Conservation (phyloP, 1,284 basidiomycete species). For the Cerrena zonata region DNA sequence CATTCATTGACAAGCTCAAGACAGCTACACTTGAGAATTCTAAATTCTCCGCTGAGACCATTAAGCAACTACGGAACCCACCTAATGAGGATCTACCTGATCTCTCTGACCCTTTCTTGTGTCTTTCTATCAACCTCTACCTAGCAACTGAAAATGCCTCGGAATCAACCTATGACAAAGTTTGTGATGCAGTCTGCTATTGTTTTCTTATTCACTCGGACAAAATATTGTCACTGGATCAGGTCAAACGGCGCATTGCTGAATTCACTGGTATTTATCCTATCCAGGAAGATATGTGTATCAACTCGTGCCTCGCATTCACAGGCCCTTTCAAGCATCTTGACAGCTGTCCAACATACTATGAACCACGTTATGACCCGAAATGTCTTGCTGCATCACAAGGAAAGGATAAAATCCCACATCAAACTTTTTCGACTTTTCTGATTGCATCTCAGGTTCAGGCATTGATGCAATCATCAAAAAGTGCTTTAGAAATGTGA, state of each 20-base stretch:
- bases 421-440: conserved; percentile 22
- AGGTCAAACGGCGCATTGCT: conserved; percentile 17
- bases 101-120: conserved; percentile 10
- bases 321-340: conserved; percentile 21
- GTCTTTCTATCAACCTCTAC: conserved; percentile 22
- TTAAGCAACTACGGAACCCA: conserved; percentile 27
- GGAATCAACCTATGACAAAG: conserved; percentile 18
- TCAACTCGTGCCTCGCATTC: conserved; percentile 24
- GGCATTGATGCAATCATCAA: conserved; percentile 13
- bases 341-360: conserved; percentile 20
- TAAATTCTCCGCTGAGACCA: conserved; percentile 14
- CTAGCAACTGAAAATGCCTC: conserved; percentile 20
- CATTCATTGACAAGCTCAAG: neutral
- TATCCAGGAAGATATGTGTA: conserved; percentile 27
- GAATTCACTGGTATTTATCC: conserved; percentile 22
- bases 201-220: conserved; percentile 12
- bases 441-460: conserved; percentile 22
- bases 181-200: conserved; percentile 11
- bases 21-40: neutral
- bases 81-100: conserved; percentile 15
- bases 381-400: neutral
- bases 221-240: conserved; percentile 20
- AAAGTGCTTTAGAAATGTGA: conserved; percentile 16
- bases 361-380: conserved; percentile 19
- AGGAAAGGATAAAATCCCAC: conserved; percentile 5